A percentile compares a stretch with the other conserved stretches of the same genome.
phyloP scores from a whole-genome alignment of 768 basidiomycete species.

The Calocera cornea region DNA sequence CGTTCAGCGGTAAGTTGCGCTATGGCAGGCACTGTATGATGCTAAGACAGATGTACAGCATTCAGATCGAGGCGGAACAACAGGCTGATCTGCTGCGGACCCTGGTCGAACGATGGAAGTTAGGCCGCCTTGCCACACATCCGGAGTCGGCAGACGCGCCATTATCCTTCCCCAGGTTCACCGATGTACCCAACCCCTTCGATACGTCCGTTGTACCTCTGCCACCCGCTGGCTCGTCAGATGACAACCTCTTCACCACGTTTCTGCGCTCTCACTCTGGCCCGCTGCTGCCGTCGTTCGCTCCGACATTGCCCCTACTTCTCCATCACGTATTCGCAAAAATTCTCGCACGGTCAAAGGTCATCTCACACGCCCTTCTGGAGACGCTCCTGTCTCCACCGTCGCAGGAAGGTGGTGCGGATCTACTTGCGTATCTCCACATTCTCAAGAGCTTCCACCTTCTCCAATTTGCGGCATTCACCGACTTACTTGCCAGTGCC shows the following conservation, averaged over 20 bases:
- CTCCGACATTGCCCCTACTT: slow-evolving; percentile 50
- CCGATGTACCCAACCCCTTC: not conserved
- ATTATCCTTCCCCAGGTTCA: not conserved
- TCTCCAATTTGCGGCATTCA: slow-evolving; percentile 36
- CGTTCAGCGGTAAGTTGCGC: not conserved
- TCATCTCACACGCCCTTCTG: slow-evolving; percentile 54
- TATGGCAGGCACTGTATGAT: not conserved
- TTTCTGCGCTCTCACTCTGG: not conserved
- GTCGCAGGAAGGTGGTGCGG: slow-evolving; percentile 58
- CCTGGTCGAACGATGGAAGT: not conserved
- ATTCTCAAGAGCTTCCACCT: slow-evolving; percentile 22
- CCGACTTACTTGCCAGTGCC: slow-evolving; percentile 49
- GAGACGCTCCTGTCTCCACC: slow-evolving; percentile 48
- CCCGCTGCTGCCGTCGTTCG: slow-evolving; percentile 34
- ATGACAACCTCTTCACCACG: not conserved
- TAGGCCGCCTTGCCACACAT: not conserved
- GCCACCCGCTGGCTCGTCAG: not conserved
- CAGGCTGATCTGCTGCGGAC: not conserved
- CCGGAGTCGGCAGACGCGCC: not conserved
- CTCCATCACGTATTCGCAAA: slow-evolving; percentile 48
- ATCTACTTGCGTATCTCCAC: slow-evolving; percentile 49
- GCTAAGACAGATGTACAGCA: not conserved
- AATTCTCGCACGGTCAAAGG: slow-evolving; percentile 46
- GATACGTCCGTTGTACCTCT: not conserved
- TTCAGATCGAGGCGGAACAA: not conserved